Conservation (phyloP, 169 alveolate species). For the Plasmodium gonderi region DNA sequence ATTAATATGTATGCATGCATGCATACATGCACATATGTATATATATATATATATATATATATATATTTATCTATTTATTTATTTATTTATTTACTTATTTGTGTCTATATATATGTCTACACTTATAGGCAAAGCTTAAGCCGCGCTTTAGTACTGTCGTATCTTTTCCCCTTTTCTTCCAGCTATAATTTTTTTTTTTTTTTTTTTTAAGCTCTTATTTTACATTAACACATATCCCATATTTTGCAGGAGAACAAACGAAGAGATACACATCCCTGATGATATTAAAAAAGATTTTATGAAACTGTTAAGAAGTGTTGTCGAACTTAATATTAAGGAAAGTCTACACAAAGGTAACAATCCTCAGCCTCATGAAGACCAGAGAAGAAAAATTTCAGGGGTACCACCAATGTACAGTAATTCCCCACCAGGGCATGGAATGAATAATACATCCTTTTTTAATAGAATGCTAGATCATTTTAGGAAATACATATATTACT, state of each 20-base stretch:
- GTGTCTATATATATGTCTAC: background rate
- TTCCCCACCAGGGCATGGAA: background rate
- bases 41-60: background rate
- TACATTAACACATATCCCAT: background rate
- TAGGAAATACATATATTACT: constrained; percentile 20
- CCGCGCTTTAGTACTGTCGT: no score
- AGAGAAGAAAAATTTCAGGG: constrained; percentile 1
- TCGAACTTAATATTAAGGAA: constrained; percentile 20
- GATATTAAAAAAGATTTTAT: constrained; percentile 48
- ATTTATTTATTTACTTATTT: background rate
- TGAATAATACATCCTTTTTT: constrained; percentile 24
- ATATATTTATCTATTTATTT: background rate
- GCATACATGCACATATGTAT: background rate
- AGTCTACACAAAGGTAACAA: background rate
- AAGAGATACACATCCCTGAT: constrained; percentile 59
- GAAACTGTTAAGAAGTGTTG: constrained; percentile 39
- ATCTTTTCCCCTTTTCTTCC: background rate
- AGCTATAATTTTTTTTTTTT: background rate
- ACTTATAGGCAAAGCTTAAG: background rate
- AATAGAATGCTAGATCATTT: constrained; percentile 26
- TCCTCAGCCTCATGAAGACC: background rate
- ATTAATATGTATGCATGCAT: constrained; percentile 11
- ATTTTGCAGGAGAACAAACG: constrained; percentile 31
- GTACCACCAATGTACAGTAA: constrained; percentile 6
- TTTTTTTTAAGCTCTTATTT: background rate